Conservation (phyloP, 2,329 filamentous ascomycete species). For the Leptosphaerulina australis region DNA sequence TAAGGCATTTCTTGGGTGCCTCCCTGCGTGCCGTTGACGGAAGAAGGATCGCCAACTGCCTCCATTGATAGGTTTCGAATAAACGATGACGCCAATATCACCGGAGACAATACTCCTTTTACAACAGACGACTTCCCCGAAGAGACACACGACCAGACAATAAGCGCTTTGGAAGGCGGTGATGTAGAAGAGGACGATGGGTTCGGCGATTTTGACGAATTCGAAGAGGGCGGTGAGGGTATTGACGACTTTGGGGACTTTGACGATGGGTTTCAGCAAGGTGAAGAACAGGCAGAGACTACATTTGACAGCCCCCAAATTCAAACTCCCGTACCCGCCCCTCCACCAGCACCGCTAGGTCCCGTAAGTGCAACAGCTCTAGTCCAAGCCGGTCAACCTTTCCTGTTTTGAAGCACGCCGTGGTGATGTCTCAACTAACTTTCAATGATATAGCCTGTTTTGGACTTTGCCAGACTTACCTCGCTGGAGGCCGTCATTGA, state of each 20-base stretch:
- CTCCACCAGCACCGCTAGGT: slow-evolving; percentile 51
- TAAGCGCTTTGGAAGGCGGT: slow-evolving; percentile 28
- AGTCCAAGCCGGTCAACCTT: slow-evolving; percentile 38
- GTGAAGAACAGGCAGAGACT: slow-evolving; percentile 47
- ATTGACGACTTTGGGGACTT: slow-evolving; percentile 60
- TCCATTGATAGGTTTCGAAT: slow-evolving; percentile 58
- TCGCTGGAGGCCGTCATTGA: slow-evolving; percentile 63
- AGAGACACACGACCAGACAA: slow-evolving; percentile 18
- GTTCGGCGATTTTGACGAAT: slow-evolving; percentile 70
- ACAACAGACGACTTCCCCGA: slow-evolving; percentile 5
- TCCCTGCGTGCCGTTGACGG: slow-evolving; percentile 64
- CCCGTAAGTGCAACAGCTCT: slow-evolving; percentile 56
- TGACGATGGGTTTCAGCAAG: slow-evolving; percentile 54
- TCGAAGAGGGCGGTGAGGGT: slow-evolving; percentile 58
- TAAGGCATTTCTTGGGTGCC: slow-evolving; percentile 49
- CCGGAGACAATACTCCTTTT: slow-evolving; percentile 10
- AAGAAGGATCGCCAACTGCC: slow-evolving; percentile 63
- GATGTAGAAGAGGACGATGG: slow-evolving; percentile 67
- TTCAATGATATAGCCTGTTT: slow-evolving; percentile 61
- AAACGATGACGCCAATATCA: slow-evolving; percentile 45
- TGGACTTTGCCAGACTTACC: slow-evolving; percentile 68
- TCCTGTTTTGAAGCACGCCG: slow-evolving; percentile 34
- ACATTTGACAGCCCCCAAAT: slow-evolving; percentile 49
- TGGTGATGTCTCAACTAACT: slow-evolving; percentile 43
- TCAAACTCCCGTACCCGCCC: slow-evolving; percentile 49